These are phyloP conservation scores for Cercospora janseana DNA, from an alignment of 2,329 filamentous ascomycete species.

Conservation along the genomic window DNA sequence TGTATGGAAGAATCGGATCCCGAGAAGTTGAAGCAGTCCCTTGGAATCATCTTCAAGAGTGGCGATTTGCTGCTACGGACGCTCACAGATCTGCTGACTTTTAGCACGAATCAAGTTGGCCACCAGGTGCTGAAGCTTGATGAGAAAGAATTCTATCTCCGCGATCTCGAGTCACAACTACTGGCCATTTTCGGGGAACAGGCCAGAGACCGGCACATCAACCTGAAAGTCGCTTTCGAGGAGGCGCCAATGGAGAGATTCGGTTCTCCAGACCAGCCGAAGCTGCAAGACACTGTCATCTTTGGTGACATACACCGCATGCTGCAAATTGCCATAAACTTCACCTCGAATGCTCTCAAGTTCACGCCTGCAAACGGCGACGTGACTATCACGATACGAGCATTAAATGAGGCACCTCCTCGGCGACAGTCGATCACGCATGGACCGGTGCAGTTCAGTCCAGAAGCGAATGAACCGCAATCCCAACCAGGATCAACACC, in stretches of 20 bases:
- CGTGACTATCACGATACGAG: constrained; percentile 74
- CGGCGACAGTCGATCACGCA: constrained; percentile 10
- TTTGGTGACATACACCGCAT: constrained; percentile 90
- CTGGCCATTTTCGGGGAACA: constrained; percentile 86
- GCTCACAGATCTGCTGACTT: constrained; percentile 83
- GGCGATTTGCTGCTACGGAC: constrained; percentile 81
- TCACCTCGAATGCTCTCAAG: constrained; percentile 88
- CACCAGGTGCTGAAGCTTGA: constrained; percentile 73
- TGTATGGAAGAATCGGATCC: constrained; percentile 89
- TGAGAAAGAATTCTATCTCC: constrained; percentile 78
- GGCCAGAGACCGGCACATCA: constrained; percentile 75
- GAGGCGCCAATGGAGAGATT: constrained; percentile 26
- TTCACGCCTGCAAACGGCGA: constrained; percentile 77
- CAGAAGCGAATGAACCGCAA: not conserved
- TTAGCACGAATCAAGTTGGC: constrained; percentile 92
- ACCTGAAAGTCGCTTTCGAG: constrained; percentile 70
- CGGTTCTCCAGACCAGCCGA: constrained; percentile 37
- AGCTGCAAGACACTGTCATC: constrained; percentile 77
- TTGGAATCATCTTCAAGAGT: constrained; percentile 87
- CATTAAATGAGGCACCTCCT: constrained; percentile 55
- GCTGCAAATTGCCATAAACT: constrained; percentile 84
- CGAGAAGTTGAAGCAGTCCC: constrained; percentile 71
- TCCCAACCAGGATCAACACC: not conserved
- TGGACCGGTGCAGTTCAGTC: not conserved
- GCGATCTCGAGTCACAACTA: constrained; percentile 78